Evolutionary conservation across 768 basidiomycete genomes (phyloP), one percentile per base, ranked within the genome.

Genomic region (Xanthoconium purpureum): DNA sequence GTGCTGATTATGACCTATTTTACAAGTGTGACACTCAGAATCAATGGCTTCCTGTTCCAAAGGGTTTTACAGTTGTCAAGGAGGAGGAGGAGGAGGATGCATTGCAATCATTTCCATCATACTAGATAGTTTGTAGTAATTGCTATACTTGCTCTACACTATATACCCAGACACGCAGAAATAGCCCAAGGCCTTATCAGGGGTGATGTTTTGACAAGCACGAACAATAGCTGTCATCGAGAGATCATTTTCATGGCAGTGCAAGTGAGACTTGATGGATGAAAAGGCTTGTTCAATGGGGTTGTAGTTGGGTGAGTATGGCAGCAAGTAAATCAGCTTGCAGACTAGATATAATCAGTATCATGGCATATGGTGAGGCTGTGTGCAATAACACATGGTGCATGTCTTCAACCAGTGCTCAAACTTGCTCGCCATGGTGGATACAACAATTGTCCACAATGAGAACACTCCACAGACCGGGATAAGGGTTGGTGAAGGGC

Each of bases 401-500:
- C 60, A 67, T 32, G 47, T 61, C 61, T 47, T 50, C 18, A 24
- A 50, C 7, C 0, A 42, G 39, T 28, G 40, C 35, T 24, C 13
- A 15, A 5, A 73, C 58, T 24, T 67, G 62, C 63, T 55, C 17
- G 5, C 20, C 9, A 0, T 55, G 39, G 40, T 48, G 65, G 24
- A 24, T 2, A 24, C 24, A 24, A 24, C 24, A 24, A 24, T 24
- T 24, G 4, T 24, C 4, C 24, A 70, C 59, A 1, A 69, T 30
- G 3, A 71, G 39, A 0, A 72, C 47, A 24, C 60, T 59, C 5
- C 6, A 1, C 0, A 35, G 37, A 0, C 54, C 50, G 37, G 54
- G 43, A 18, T 61, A 61, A 0, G 42, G 43, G 5, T 13, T 55
- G 4, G 37, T 61, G 0, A 55, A 49, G 4, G 43, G 50, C 47